A percentile compares a stretch with the other conserved stretches of the same genome.
These are phyloP conservation scores for Lactuca saligna DNA, from an alignment of 129 eudicot species.

Conservation along the genomic window DNA sequence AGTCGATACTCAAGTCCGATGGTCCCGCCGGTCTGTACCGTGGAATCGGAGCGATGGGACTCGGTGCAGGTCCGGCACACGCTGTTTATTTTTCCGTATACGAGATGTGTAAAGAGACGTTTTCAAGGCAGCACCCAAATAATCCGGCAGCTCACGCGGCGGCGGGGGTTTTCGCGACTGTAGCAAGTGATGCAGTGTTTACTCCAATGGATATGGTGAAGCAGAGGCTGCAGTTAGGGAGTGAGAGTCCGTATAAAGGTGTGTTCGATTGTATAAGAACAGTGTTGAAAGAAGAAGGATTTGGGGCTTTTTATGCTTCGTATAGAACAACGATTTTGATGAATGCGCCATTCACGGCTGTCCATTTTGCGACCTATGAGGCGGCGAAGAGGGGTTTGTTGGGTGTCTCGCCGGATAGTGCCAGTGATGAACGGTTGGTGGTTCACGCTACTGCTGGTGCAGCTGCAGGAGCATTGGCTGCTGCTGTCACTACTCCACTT, in stretches of 20 bases:
- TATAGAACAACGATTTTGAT: conserved; percentile 75
- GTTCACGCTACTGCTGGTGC: conserved; percentile 97
- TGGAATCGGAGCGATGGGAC: conserved; percentile 87
- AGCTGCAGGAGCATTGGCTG: conserved; percentile 83
- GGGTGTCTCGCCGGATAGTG: conserved; percentile 52
- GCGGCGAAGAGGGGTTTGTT: conserved; percentile 68
- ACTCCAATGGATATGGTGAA: conserved; percentile 97
- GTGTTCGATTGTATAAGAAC: conserved; percentile 64
- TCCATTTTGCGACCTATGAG: conserved; percentile 80
- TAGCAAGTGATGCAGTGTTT: conserved; percentile 80
- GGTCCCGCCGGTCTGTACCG: conserved; percentile 73
- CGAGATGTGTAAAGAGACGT: conserved; percentile 57
- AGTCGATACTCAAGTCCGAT: conserved; percentile 63
- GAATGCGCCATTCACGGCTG: conserved; percentile 92
- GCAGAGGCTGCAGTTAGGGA: conserved; percentile 71
- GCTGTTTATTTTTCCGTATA: conserved; percentile 81
- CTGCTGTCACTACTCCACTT: conserved; percentile 73
- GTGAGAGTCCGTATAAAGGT: conserved; percentile 59
- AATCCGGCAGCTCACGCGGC: conserved; percentile 59
- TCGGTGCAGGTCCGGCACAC: conserved; percentile 94
- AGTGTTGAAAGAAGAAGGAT: conserved; percentile 74
- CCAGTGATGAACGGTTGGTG: conserved; percentile 55
- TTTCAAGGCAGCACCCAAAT: conserved; percentile 43
- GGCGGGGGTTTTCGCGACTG: conserved; percentile 78
- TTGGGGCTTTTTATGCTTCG: conserved; percentile 78